These are phyloP conservation scores for Spiraea crenata DNA, from an alignment of 331 rosid genomes.

Conservation along the genomic window DNA sequence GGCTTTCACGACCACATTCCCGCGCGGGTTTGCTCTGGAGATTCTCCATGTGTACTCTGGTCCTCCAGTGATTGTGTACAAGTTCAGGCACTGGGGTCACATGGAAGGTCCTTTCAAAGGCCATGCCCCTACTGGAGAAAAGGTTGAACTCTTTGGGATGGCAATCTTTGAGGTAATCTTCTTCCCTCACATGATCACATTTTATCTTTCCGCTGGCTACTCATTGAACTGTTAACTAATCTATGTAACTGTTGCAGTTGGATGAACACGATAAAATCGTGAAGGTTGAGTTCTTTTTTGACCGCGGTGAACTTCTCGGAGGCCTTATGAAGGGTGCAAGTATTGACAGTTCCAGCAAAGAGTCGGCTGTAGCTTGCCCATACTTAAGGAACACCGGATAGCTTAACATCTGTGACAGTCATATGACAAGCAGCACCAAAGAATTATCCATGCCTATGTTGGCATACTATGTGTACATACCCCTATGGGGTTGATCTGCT, in stretches of 20 bases:
- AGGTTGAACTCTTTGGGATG: constrained; percentile 55
- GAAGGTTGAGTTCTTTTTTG: constrained; percentile 73
- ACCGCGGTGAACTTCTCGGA: constrained; percentile 65
- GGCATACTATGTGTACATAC: not conserved
- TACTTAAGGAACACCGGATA: constrained; percentile 43
- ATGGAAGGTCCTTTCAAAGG: constrained; percentile 85
- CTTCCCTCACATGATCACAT: no score
- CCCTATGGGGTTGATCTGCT: not conserved
- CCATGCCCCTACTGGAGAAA: constrained; percentile 59
- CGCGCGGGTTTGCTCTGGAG: constrained; percentile 72
- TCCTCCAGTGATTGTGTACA: constrained; percentile 61
- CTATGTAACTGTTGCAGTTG: constrained; percentile 36
- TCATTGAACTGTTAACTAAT: not conserved
- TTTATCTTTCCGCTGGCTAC: not conserved
- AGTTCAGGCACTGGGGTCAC: constrained; percentile 86
- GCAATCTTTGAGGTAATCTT: constrained; percentile 46
- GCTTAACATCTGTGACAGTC: not conserved
- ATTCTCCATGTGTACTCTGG: constrained; percentile 58
- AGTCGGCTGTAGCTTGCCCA: constrained; percentile 51
- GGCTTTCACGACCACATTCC: constrained; percentile 59
- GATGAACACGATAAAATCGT: constrained; percentile 46
- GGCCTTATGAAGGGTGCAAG: constrained; percentile 46
- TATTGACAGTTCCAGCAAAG: constrained; percentile 24
- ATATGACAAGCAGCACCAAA: not conserved
- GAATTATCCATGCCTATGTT: not conserved